Evolutionary conservation across 2,329 filamentous ascomycete species (phyloP).

Genomic region (Hypoxylon sp.): DNA sequence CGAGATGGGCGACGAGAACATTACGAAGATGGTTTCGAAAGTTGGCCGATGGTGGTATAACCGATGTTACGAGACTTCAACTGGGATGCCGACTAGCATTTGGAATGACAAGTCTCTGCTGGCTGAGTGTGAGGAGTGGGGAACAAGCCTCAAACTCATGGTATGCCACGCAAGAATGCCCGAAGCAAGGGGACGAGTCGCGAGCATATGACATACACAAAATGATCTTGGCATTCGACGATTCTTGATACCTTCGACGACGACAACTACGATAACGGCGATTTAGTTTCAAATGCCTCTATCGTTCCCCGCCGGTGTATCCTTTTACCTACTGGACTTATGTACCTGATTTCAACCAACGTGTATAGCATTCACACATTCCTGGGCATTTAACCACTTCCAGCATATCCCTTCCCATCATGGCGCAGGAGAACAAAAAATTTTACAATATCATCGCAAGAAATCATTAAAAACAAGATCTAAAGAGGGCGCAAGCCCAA

Average conservation of each 20-base stretch:
- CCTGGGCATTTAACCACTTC: slow-evolving; percentile 8
- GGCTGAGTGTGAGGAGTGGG: slow-evolving; percentile 86
- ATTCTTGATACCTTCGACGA: slow-evolving; percentile 1
- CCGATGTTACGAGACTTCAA: slow-evolving; percentile 85
- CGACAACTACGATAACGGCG: not conserved
- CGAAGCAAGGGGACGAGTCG: slow-evolving; percentile 61
- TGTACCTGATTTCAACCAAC: slow-evolving; percentile 19
- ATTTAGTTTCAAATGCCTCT: not conserved
- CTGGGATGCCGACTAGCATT: slow-evolving; percentile 72
- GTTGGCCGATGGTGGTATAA: slow-evolving; percentile 98
- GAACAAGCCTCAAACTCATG: slow-evolving; percentile 89
- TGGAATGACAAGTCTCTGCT: slow-evolving; percentile 84
- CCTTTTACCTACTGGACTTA: slow-evolving; percentile 7
- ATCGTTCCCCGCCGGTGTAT: slow-evolving; percentile 4
- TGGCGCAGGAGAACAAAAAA: slow-evolving; percentile 27
- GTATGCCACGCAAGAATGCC: slow-evolving; percentile 93
- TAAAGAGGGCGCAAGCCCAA: slow-evolving; percentile 50
- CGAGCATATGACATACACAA: slow-evolving; percentile 60
- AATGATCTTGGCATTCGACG: not conserved
- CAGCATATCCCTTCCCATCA: slow-evolving; percentile 32
- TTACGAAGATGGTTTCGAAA: slow-evolving; percentile 91
- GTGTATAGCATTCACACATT: slow-evolving; percentile 26
- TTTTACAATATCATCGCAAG: slow-evolving; percentile 41
- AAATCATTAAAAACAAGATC: slow-evolving; percentile 45
- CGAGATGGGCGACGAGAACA: slow-evolving; percentile 82